Evolutionary conservation across 176 grass and related monocot genomes (phyloP), one percentile per base, ranked within the genome.

Genomic region (Lolium multiflorum): DNA sequence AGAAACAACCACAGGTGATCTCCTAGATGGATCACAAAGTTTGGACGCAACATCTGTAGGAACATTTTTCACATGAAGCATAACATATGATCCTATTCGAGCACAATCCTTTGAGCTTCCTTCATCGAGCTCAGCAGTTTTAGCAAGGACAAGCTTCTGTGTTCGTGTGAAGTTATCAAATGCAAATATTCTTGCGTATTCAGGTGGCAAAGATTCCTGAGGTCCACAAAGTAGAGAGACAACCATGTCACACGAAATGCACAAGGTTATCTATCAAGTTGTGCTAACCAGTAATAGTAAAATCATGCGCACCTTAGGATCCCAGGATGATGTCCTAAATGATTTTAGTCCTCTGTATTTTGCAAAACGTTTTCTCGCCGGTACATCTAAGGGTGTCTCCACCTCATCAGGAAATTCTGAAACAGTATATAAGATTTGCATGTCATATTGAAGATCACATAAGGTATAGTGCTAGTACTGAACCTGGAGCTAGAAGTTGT

Each of bases 401-500:
- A 98, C 94, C 84, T 98, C 97, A 88, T 98, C 97, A 18, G 97
- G 97, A 89, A 94, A 98, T 83, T 98, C 97, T 98, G 92, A 63
- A 87, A 91, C 79, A 68, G 76, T 38, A 79, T 7, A 54, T 60
- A 44, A 60, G n/a, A 81, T 83, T 18, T 79, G 38, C 16, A 37
- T 86, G 59, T 60, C 60, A 48, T 28, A 7, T 13, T 77, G 74
- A 31, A 64, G 44, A 83, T 55, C 37, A 68, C 22, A 22, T 75
- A 47, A 82, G 17, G 47, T 25, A 31, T 71, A 56, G 4, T 22
- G 35, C 6, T 37, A 60, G 12, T 78, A 86, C 20, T 71, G 21
- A 75, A 79, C 58, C 50, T 71, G 20, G 63, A 89, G 41, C 9
- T 56, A 62, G 37, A 37, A 69, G 28, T 28, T 6, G 7, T 6